Percentiles rank a stretch among this genome's conserved stretches.
phyloP scores from a whole-genome alignment of 2,329 filamentous ascomycete species.

The Ceratocystis eucalypticola region DNA sequence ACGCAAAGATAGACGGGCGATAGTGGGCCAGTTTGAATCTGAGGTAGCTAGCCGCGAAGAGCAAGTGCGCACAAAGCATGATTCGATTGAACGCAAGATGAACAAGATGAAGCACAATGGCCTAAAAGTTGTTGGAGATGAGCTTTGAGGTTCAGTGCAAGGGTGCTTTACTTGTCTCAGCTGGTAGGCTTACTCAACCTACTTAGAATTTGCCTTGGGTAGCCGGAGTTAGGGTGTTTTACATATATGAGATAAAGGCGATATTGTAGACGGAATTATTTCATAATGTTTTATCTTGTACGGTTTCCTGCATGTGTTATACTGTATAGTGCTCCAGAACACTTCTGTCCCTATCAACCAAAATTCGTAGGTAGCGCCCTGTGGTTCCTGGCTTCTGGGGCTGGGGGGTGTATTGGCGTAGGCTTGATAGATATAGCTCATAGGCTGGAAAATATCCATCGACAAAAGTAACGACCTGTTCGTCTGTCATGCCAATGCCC shows the following conservation, averaged over 20 bases:
- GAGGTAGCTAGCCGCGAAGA: constrained; percentile 44
- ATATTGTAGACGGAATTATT: background rate
- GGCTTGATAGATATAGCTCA: constrained; percentile 38
- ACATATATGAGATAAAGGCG: background rate
- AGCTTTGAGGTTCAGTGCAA: background rate
- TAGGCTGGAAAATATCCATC: constrained; percentile 58
- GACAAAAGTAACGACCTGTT: constrained; percentile 63
- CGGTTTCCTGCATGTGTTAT: background rate
- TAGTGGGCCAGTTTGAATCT: constrained; percentile 39
- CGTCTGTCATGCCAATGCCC: constrained; percentile 68
- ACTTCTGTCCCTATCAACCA: constrained; percentile 46
- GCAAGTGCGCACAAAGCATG: constrained; percentile 38
- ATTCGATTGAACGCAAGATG: constrained; percentile 42
- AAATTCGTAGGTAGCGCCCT: constrained; percentile 45
- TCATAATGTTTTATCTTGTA: background rate
- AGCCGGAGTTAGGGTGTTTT: background rate
- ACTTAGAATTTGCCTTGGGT: background rate
- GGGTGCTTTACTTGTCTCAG: background rate
- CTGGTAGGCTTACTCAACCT: background rate
- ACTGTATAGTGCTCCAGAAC: constrained; percentile 31
- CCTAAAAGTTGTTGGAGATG: constrained; percentile 36
- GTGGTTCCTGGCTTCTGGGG: constrained; percentile 26
- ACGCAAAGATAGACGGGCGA: constrained; percentile 36
- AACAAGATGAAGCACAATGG: constrained; percentile 43
- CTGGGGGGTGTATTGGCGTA: background rate